phyloP scores from a whole-genome alignment of 331 rosid species.

The Pyrus hybrid region DNA sequence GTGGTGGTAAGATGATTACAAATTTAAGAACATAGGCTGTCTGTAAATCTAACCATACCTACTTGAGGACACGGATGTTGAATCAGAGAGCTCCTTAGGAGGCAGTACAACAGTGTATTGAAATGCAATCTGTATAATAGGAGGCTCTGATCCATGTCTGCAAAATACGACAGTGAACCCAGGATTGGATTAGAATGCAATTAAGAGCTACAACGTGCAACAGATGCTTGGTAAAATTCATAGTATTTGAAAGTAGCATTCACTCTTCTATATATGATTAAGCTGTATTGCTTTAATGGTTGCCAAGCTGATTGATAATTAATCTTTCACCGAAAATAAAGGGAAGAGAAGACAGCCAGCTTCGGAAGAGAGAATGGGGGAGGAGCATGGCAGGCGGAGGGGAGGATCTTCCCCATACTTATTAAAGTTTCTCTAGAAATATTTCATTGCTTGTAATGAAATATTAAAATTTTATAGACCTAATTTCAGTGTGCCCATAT shows the following conservation, averaged over 20 bases:
- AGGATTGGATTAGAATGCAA: slow-evolving; percentile 14
- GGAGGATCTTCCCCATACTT: neutral
- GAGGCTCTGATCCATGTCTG: slow-evolving; percentile 71
- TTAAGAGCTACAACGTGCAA: neutral
- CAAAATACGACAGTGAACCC: slow-evolving; percentile 7
- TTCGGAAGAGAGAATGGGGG: neutral
- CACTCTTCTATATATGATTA: neutral
- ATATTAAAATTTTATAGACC: neutral
- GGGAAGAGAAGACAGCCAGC: neutral
- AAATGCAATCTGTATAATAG: slow-evolving; percentile 83
- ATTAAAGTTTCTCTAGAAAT: neutral
- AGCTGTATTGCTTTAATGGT: neutral
- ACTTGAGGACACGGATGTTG: slow-evolving; percentile 41
- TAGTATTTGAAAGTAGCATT: neutral
- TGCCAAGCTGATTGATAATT: too few relatives aligned
- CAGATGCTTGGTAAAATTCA: neutral
- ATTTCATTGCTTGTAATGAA: neutral
- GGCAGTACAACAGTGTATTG: slow-evolving; percentile 90
- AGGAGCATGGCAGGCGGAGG: neutral
- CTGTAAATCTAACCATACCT: slow-evolving; percentile 44
- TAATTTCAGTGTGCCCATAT: neutral
- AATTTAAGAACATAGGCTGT: neutral
- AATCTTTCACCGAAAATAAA: too few relatives aligned
- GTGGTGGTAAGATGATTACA: neutral
- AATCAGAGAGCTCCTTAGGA: slow-evolving; percentile 56